Base-by-base conservation (phyloP, 352 stramenopile genomes). In the Phytophthora fragariaefolia region DNA sequence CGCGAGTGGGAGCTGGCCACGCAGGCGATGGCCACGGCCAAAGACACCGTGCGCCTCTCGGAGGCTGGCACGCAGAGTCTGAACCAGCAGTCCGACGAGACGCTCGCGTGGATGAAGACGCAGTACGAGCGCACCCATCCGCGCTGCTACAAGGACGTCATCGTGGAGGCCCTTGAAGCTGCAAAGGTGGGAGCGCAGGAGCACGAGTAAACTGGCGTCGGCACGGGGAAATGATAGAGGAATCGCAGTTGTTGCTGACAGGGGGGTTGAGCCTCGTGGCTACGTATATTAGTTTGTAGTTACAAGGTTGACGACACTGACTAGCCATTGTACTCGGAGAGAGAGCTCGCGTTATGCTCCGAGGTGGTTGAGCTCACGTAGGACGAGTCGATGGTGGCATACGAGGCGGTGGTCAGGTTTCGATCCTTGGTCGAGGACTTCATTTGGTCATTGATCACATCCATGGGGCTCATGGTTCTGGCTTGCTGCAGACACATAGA, bases 61-160 rank as follows among this genome's bases (percentile, higher is more conserved):
- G 74, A 80, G 12, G 58, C 58, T 9, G 74, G 57, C 48, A 66
- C 53, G 50, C 46, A 80, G 46, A 82, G 70, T 62, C 58, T 79
- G n/a, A 79, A 77, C n/a, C 45, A 65, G 23, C 76, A 82, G 51
- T 70, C 73, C 1, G 69, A 82, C 22, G 69, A 79, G 32, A 75
- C 76, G 51, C 58, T 76, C 15, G 34, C 13, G n/a, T 83, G 76
- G 76, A 40, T 83, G 43, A 57, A 78, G 58, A 22, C 55, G 7
- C 60, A 67, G 22, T 76, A 74, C 53, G 60, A 75, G 8, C 66
- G 63, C 10, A 82, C 73, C 4, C 73, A 83, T 30, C 76, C 76
- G 28, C 58, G 62, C 51, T 72, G 70, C 57, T 82, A 82, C 54
- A 73, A 77, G 36, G 66, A 76, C 4, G 24, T 80, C 12, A 78